Percentiles rank a stretch among this genome's conserved stretches.
Conservation (phyloP, 352 stramenopile genomes). For the Globisporangium heterothallicum region DNA sequence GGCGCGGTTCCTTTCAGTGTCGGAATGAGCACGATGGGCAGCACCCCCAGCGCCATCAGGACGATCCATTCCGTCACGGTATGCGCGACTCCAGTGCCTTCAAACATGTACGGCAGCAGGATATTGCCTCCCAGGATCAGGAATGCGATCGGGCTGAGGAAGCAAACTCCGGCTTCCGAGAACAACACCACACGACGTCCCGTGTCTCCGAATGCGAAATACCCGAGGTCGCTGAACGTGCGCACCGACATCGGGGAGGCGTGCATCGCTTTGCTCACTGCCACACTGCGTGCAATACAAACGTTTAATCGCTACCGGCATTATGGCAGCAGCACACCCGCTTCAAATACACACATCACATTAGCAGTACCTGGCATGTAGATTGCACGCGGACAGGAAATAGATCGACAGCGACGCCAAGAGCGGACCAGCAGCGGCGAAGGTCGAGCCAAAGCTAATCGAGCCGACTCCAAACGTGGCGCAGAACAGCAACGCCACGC, state of each 20-base stretch:
- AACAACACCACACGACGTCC: constrained; percentile 45
- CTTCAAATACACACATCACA: neutral
- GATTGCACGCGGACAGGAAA: constrained; percentile 74
- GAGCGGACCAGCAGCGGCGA: constrained; percentile 48
- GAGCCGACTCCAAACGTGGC: constrained; percentile 67
- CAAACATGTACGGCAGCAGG: constrained; percentile 47
- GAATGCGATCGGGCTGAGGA: constrained; percentile 67
- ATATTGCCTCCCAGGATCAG: constrained; percentile 61
- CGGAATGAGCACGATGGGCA: constrained; percentile 60
- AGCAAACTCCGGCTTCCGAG: constrained; percentile 53
- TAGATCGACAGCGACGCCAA: constrained; percentile 58
- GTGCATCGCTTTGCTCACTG: constrained; percentile 52
- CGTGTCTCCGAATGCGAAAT: constrained; percentile 44
- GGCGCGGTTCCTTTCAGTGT: constrained; percentile 42
- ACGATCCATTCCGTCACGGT: constrained; percentile 59
- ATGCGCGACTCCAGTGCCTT: constrained; percentile 17
- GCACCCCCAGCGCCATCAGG: constrained; percentile 36
- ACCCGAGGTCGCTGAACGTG: constrained; percentile 70
- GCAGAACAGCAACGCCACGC: constrained; percentile 66
- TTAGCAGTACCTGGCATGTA: constrained; percentile 41
- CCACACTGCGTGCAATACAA: constrained; percentile 32
- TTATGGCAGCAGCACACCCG: too few relatives aligned
- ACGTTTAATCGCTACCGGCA: too few relatives aligned
- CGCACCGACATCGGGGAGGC: constrained; percentile 47
- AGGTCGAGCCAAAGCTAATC: constrained; percentile 68